phyloP scores from a whole-genome alignment of 352 stramenopile genomes.

The Thraustotheca clavata region DNA sequence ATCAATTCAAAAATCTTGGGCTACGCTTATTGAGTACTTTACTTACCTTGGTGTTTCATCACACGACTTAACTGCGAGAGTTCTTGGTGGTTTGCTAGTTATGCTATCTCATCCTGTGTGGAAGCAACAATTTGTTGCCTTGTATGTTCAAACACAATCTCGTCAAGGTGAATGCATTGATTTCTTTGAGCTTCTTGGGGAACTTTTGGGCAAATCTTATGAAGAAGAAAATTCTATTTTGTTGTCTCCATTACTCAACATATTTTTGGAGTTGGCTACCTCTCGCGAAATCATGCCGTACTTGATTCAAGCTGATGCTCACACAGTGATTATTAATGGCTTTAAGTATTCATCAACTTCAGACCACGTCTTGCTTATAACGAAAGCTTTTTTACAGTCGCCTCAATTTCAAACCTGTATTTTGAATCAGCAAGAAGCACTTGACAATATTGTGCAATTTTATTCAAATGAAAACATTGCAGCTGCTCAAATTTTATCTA shows the following conservation, averaged over 20 bases:
- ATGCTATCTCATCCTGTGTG: background rate
- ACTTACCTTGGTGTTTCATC: background rate
- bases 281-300: background rate
- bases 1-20: background rate
- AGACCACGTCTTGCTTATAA: background rate
- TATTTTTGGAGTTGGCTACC: background rate
- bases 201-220: slow-evolving; percentile 2
- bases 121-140: slow-evolving; percentile 8
- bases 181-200: slow-evolving; percentile 5
- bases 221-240: background rate
- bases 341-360: background rate
- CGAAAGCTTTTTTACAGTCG: slow-evolving; percentile 5
- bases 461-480: slow-evolving; percentile 4
- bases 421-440: background rate
- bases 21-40: background rate
- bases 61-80: background rate
- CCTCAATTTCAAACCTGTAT: background rate
- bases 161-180: slow-evolving; percentile 4
- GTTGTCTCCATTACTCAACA: background rate
- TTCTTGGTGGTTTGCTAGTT: background rate
- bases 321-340: background rate
- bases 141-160: background rate
- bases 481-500: background rate
- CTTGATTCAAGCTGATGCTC: slow-evolving; percentile 4
- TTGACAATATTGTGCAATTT: slow-evolving; percentile 3